Base-by-base conservation (phyloP, 176 grass and related monocot genomes). In the Ampelocalamus luodianensis region DNA sequence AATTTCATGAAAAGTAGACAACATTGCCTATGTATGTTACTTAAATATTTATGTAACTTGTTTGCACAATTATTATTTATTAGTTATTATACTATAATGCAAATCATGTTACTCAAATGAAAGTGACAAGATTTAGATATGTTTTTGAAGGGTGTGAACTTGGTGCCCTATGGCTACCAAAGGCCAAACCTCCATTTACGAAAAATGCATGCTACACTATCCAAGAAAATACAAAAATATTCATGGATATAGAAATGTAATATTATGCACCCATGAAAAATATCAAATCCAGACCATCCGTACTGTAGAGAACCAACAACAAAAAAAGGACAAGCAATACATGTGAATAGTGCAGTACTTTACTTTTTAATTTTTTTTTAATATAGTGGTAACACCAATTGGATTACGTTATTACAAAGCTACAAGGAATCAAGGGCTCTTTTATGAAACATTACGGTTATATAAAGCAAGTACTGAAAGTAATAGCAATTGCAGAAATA, bases 401-500 rank as follows among this genome's bases (percentile, higher is more conserved):
- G 36, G 71, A 56, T 16, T 27, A 12, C 69, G 13, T 27, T 48
- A 45, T 26, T 3, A 26, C 34, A 58, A 40, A 69, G 53, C 42
- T 34, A 37, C 14, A 20, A 48, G 11, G 62, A 49, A 2, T 45
- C 14, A 4, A 72, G 29, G 10, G 8, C 45, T 51, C 27, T 66
- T 65, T 49, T 68, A 67, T 68, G 34, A 54, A 24, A 67, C 20
- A 22, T 79, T 80, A 72, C 0, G 18, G 29, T 49, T 14, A 49
- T 48, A 80, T 62, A 67, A 44, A 62, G 7, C 42, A 78, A 39
- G 10, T 71, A 20, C n/a, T 68, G 40, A 61, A 50, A 77, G 32
- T 15, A 75, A 46, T 48, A 36, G 39, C 26, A 68, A 82, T 68
- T 68, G 22, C n/a, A 82, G 55, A 76, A 49, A 49, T 37, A 34